Evolutionary conservation across 306 rosid genomes (phyloP), one percentile per base, ranked within the genome.

Genomic region (Mucuna pruriens): DNA sequence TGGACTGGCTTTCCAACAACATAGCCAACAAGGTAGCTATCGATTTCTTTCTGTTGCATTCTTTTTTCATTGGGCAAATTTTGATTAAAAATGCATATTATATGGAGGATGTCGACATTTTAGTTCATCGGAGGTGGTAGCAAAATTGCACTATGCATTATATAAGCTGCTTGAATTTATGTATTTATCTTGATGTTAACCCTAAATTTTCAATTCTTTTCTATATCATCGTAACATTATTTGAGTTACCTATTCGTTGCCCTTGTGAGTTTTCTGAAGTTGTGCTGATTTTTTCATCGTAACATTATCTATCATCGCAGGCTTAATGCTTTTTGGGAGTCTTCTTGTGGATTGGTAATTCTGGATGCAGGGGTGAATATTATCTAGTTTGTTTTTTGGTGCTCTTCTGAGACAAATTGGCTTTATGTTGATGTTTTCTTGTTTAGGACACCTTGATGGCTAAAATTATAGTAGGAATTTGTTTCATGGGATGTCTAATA

Each of bases 1-100:
- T 96, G 85, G 99, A 96, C 51, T 96, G 99, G 99, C 98, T 96
- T 86, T 96, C 99, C 86, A 96, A 89, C 98, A 96, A 96, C 86
- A 96, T 96, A 84, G 99, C 97, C 81, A 96, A 92, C 86, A 96
- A 96, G 97, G 99, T 90, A 85, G 38, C 61, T 80, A 23, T 42
- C 40, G 57, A 12, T 29, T 72, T 82, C 57, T 80, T 34, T 23
- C 29, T n/a, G n/a, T n/a, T 11, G 48, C 20, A n/a, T 62, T 55
- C 13, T 62, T 65, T 2, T 36, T 20, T 44, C 40, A 36, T 6
- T 51, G 20, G 67, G 2, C n/a, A 71, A 44, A 4, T 36, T 61
- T 77, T 77, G 34, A 33, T 55, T 51, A 9, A 45, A 16, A 57
- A 20, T 77, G 46, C 66, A 6, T 66, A 31, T 55, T 36, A 74